These are phyloP conservation scores for Rubroshorea leprosula DNA, from an alignment of 345 rosid species.

Conservation along the genomic window DNA sequence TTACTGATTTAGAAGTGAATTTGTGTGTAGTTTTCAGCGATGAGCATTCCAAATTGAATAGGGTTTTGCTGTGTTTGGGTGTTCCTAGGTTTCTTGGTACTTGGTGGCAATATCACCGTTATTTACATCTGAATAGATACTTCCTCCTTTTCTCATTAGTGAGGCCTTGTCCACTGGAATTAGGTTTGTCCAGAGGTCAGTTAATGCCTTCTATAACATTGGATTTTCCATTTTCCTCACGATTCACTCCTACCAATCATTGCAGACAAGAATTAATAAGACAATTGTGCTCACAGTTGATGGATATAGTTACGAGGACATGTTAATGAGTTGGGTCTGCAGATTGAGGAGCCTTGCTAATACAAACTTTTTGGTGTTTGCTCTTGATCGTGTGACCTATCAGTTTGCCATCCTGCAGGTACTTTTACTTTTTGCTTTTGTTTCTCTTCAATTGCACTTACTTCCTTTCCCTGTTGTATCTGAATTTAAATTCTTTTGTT, in stretches of 20 bases:
- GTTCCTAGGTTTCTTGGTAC: slow-evolving; percentile 65
- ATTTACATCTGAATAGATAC: slow-evolving; percentile 44
- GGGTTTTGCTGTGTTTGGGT: neutral
- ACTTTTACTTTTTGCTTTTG: neutral
- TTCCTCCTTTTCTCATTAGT: slow-evolving; percentile 91
- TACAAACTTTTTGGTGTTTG: slow-evolving; percentile 73
- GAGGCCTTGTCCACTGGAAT: too few species aligned
- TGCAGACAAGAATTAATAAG: slow-evolving; percentile 66
- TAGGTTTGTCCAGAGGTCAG: slow-evolving; percentile 33
- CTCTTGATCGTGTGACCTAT: slow-evolving; percentile 82
- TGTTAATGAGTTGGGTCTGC: slow-evolving; percentile 98
- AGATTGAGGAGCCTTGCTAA: slow-evolving; percentile 65
- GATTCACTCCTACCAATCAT: slow-evolving; percentile 56
- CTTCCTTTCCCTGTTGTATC: slow-evolving; percentile 5
- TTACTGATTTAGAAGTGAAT: neutral
- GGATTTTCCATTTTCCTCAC: slow-evolving; percentile 49
- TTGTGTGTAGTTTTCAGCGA: neutral
- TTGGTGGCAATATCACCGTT: slow-evolving; percentile 54
- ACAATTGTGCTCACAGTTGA: slow-evolving; percentile 75
- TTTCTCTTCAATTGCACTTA: neutral
- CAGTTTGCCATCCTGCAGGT: slow-evolving; percentile 74
- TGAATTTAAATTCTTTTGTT: slow-evolving; percentile 11
- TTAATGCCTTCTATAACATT: slow-evolving; percentile 24
- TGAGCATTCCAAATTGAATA: too few species aligned
- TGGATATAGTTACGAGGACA: slow-evolving; percentile 89